phyloP scores from a whole-genome alignment of 1,284 basidiomycete species.

The Thecaphora thlaspeos region DNA sequence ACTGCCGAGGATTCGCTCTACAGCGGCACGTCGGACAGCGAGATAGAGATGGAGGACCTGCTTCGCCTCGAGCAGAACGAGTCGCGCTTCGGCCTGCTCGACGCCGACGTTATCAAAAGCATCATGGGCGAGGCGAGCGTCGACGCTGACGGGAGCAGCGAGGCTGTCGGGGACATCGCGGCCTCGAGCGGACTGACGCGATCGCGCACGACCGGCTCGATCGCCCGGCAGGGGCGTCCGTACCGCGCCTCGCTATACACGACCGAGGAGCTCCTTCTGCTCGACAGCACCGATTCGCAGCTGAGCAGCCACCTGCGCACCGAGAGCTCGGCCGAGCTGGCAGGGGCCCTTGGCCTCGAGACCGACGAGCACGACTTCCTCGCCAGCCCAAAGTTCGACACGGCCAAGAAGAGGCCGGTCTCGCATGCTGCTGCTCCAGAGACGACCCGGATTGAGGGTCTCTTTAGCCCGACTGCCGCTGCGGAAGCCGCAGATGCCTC shows the following conservation, averaged over 20 bases:
- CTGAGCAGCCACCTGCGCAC: conserved; percentile 12
- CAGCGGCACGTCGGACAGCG: conserved; percentile 21
- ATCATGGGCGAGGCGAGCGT: conserved; percentile 12
- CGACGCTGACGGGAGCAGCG: too few relatives aligned
- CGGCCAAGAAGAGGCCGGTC: conserved; percentile 12
- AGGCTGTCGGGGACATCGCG: neutral
- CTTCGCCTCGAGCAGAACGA: conserved; percentile 6
- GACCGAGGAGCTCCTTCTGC: conserved; percentile 30
- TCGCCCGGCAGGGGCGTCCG: conserved; percentile 16
- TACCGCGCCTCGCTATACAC: conserved; percentile 43
- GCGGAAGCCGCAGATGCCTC: neutral
- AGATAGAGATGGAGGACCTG: conserved; percentile 13
- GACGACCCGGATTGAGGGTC: conserved; percentile 3
- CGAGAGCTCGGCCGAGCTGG: conserved; percentile 28
- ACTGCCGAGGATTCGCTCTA: conserved; percentile 15
- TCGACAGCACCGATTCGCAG: conserved; percentile 1
- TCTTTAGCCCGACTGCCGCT: too few relatives aligned
- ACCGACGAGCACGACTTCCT: neutral
- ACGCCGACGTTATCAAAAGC: conserved; percentile 22
- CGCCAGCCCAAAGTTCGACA: conserved; percentile 19
- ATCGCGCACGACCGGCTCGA: conserved; percentile 19
- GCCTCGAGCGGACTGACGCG: conserved; percentile 10
- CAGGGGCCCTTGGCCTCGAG: conserved; percentile 11
- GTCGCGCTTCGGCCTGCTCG: conserved; percentile 24
- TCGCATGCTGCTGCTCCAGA: too few relatives aligned